Base-by-base conservation (phyloP, 768 basidiomycete species). In the Holtermannia corniformis region DNA sequence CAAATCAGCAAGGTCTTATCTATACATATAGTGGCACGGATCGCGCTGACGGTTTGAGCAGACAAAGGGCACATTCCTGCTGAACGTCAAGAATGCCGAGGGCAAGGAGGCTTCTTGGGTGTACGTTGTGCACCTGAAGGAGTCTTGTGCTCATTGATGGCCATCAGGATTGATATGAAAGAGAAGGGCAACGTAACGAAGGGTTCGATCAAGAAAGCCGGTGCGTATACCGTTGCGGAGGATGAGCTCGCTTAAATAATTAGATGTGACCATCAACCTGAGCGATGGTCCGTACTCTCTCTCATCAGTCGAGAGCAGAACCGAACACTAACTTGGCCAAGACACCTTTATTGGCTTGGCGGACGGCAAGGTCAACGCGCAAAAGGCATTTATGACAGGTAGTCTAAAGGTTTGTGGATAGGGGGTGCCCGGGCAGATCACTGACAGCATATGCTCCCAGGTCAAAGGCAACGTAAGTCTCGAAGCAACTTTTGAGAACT, bases 361-460 rank as follows among this genome's bases (percentile, higher is more conserved):
- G 16, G 71, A 70, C 41, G 71, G 46, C 24, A 57, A 88, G 84
- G 76, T 85, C 43, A 88, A 86, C 62, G 90, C 87, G 19, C 91
- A 95, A 74, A 91, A 90, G 69, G 90, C 90, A 20, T 95, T 91
- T 76, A 88, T 96, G 86, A 87, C 86, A 5, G 91, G 91, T 24
- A 86, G 87, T 67, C 80, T 95, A 47, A 93, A 92, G 80, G n/a
- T n/a, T n/a, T n/a, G n/a, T n/a, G n/a, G n/a, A n/a, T n/a, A n/a
- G n/a, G 64, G 58, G 22, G n/a, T n/a, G n/a, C n/a, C n/a, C n/a
- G n/a, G n/a, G n/a, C n/a, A n/a, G n/a, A n/a, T n/a, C n/a, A n/a
- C n/a, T n/a, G n/a, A n/a, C n/a, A n/a, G n/a, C n/a, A n/a, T n/a
- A n/a, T n/a, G n/a, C n/a, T n/a, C n/a, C n/a, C n/a, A n/a, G n/a